These are phyloP conservation scores for Geotrichum histeridarum DNA, from an alignment of 1,139 yeast genomes.

Conservation along the genomic window DNA sequence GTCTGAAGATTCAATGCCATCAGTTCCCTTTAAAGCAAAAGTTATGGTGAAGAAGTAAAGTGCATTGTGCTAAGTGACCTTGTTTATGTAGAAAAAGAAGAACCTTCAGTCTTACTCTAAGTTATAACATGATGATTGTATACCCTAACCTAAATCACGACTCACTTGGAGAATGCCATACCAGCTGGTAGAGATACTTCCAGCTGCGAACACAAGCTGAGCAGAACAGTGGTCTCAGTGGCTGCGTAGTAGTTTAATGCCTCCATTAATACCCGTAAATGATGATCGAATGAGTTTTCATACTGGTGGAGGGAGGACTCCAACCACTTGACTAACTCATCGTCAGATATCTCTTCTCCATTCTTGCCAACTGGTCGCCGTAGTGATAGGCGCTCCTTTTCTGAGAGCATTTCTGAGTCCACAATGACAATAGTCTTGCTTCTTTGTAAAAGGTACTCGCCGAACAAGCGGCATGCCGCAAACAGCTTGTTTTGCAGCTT, in stretches of 20 bases:
- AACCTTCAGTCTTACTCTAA: too few relatives aligned
- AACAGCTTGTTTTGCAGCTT: conserved; percentile 41
- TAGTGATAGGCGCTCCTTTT: conserved; percentile 36
- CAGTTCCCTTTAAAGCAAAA: neutral
- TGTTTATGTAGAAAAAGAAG: too few relatives aligned
- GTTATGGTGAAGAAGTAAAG: neutral
- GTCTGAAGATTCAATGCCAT: neutral
- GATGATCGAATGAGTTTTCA: conserved; percentile 51
- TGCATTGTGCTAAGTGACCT: too few relatives aligned
- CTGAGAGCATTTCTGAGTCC: neutral
- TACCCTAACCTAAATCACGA: too few relatives aligned
- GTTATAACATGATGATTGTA: too few relatives aligned
- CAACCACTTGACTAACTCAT: conserved; percentile 35
- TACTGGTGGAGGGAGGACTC: conserved; percentile 49
- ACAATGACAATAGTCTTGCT: conserved; percentile 51
- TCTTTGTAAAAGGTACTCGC: conserved; percentile 50
- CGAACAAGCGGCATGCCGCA: conserved; percentile 45
- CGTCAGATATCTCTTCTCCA: conserved; percentile 36
- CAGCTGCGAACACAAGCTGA: conserved; percentile 50
- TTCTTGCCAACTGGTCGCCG: conserved; percentile 39
- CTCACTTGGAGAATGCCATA: conserved; percentile 1
- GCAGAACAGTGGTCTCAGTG: conserved; percentile 54
- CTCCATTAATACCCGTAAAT: conserved; percentile 50
- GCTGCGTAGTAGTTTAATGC: conserved; percentile 58
- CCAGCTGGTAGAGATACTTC: conserved; percentile 34